Conservation (phyloP, 2,329 filamentous ascomycete genomes). For the Claviceps sp. region DNA sequence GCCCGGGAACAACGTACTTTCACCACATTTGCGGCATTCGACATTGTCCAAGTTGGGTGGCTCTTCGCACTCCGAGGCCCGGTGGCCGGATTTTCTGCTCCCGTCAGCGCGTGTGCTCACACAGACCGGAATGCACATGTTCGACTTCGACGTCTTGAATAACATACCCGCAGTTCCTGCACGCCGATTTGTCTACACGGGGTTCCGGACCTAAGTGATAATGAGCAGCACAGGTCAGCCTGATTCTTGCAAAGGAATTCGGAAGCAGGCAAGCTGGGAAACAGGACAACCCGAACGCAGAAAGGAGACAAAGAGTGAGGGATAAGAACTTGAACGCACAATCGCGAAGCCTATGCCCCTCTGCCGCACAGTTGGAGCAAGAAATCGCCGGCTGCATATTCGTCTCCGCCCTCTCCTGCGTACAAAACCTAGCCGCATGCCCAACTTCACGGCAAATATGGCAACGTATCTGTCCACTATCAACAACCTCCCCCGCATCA, state of each 20-base stretch:
- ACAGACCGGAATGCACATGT: no score
- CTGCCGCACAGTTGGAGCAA: slow-evolving; percentile 51
- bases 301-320: background rate
- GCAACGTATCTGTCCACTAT: slow-evolving; percentile 46
- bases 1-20: slow-evolving; percentile 31
- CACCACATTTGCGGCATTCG: slow-evolving; percentile 51
- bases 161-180: slow-evolving; percentile 51
- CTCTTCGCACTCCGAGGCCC: slow-evolving; percentile 37
- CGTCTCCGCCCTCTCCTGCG: slow-evolving; percentile 39
- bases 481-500: slow-evolving; percentile 51
- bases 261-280: no score
- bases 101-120: background rate
- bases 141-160: background rate
- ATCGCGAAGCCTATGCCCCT: slow-evolving; percentile 55
- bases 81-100: slow-evolving; percentile 35
- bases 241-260: background rate
- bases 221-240: slow-evolving; percentile 4
- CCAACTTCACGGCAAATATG: slow-evolving; percentile 51
- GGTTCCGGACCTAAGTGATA: slow-evolving; percentile 35
- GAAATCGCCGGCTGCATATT: slow-evolving; percentile 32
- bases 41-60: slow-evolving; percentile 48
- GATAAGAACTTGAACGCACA: slow-evolving; percentile 32
- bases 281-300: no score
- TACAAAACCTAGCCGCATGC: slow-evolving; percentile 47
- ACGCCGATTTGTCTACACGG: slow-evolving; percentile 50